These are phyloP conservation scores for Yarrowia bubula DNA, from an alignment of 805 yeast genomes.

Conservation along the genomic window DNA sequence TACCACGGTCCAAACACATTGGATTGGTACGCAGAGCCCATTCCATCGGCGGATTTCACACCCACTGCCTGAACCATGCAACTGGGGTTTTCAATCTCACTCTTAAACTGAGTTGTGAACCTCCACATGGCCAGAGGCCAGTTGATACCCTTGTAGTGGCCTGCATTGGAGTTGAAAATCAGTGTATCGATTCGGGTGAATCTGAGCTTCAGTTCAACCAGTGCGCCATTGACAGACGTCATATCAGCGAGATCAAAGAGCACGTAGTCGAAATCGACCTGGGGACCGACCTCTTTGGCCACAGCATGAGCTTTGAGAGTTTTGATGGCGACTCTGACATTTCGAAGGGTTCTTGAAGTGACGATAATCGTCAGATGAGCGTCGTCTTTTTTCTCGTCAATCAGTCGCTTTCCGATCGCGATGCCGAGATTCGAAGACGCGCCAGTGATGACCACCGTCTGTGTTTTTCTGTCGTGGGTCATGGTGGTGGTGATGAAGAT, in stretches of 20 bases:
- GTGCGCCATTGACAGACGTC: slow-evolving; percentile 78
- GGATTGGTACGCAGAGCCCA: slow-evolving; percentile 90
- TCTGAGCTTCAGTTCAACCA: slow-evolving; percentile 62
- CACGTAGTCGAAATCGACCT: slow-evolving; percentile 80
- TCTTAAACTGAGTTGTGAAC: slow-evolving; percentile 61
- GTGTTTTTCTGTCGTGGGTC: slow-evolving; percentile 15
- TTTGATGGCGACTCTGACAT: slow-evolving; percentile 72
- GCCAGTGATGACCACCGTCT: slow-evolving; percentile 22
- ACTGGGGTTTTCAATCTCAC: slow-evolving; percentile 83
- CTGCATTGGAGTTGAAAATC: slow-evolving; percentile 87
- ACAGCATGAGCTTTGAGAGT: slow-evolving; percentile 42
- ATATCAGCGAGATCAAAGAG: slow-evolving; percentile 87
- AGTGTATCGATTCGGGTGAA: slow-evolving; percentile 71
- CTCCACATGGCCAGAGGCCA: slow-evolving; percentile 77
- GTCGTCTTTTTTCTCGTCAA: slow-evolving; percentile 55
- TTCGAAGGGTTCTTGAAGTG: slow-evolving; percentile 84
- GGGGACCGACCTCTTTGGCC: slow-evolving; percentile 48
- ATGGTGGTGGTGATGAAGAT: background rate
- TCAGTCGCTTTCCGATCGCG: slow-evolving; percentile 76
- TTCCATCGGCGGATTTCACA: slow-evolving; percentile 65
- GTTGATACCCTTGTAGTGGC: slow-evolving; percentile 81
- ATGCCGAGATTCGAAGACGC: slow-evolving; percentile 58
- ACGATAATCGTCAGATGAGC: slow-evolving; percentile 73
- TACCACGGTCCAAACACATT: slow-evolving; percentile 97
- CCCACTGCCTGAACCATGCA: slow-evolving; percentile 83